Evolutionary conservation across 345 rosid genomes (phyloP).

Genomic region (Salix caprea): DNA sequence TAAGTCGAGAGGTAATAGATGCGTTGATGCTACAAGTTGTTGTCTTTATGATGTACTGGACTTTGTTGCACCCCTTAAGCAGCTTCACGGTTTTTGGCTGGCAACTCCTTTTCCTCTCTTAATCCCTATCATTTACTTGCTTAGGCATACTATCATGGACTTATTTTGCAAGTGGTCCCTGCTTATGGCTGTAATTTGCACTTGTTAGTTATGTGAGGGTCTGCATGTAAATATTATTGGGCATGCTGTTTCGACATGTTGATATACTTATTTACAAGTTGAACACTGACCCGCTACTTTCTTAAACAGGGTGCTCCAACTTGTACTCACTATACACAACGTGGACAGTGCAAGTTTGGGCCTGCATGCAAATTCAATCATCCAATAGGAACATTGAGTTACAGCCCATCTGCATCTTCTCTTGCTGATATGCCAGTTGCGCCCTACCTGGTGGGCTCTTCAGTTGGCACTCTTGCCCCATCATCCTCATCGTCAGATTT

Average conservation of each 20-base stretch:
- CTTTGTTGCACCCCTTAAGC: background rate
- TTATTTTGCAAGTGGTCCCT: background rate
- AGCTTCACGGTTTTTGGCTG: background rate
- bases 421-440: conserved; percentile 68
- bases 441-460: conserved; percentile 68
- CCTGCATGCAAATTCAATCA: conserved; percentile 64
- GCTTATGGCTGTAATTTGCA: background rate
- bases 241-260: background rate
- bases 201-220: background rate
- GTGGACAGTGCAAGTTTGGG: conserved; percentile 36
- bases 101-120: background rate
- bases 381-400: conserved; percentile 52
- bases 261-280: background rate
- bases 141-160: background rate
- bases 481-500: conserved; percentile 63
- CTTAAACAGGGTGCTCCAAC: conserved; percentile 19
- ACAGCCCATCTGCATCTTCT: conserved; percentile 78
- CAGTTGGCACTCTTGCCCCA: conserved; percentile 58
- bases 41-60: background rate
- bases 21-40: background rate
- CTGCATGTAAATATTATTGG: no score
- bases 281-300: background rate
- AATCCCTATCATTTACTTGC: background rate
- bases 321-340: conserved; percentile 29
- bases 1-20: background rate